Conservation (phyloP, 345 rosid species). For the Eutrema yunnanense region DNA sequence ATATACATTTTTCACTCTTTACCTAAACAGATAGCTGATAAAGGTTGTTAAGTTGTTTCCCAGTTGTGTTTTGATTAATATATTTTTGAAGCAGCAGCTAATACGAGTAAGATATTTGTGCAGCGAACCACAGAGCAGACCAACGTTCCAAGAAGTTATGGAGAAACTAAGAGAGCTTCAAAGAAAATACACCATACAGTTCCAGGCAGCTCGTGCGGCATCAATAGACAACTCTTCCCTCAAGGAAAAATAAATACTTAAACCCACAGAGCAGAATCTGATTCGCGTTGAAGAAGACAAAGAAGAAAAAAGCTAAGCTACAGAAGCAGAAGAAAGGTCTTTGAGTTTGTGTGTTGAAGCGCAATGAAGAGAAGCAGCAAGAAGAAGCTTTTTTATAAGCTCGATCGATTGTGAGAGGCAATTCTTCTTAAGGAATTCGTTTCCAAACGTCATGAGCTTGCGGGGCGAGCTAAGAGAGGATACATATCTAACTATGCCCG, state of each 20-base stretch:
- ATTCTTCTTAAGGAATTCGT: constrained; percentile 3
- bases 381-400: neutral
- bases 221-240: constrained; percentile 39
- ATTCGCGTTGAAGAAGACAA: neutral
- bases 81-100: neutral
- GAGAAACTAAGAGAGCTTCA: constrained; percentile 78
- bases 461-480: neutral
- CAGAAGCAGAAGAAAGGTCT: constrained; percentile 29
- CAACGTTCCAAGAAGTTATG: constrained; percentile 82
- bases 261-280: neutral
- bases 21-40: neutral
- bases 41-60: neutral
- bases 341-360: neutral
- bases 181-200: constrained; percentile 53
- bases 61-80: neutral
- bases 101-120: constrained; percentile 5
- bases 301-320: neutral
- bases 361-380: constrained; percentile 6
- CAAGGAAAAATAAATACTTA: constrained; percentile 35
- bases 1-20: neutral
- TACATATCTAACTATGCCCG: neutral
- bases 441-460: constrained; percentile 1
- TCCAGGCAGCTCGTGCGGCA: constrained; percentile 54
- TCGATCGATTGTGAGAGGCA: neutral
- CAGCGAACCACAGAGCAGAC: constrained; percentile 77